These are phyloP conservation scores for Didymella sp. DNA, from an alignment of 2,329 filamentous ascomycete genomes.

Conservation along the genomic window DNA sequence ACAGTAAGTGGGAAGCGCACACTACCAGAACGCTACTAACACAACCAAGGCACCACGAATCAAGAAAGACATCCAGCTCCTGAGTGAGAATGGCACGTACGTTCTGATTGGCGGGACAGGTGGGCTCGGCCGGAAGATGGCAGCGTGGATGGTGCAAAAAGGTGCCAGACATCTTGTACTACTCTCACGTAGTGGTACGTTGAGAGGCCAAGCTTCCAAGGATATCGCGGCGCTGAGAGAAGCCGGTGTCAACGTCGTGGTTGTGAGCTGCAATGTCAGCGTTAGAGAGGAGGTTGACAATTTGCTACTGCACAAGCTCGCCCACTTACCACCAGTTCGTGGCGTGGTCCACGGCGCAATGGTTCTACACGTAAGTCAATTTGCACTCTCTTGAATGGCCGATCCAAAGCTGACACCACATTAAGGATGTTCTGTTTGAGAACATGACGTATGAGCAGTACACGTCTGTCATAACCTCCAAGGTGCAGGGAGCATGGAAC, in stretches of 20 bases:
- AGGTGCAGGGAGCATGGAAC: conserved; percentile 23
- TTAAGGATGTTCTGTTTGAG: conserved; percentile 13
- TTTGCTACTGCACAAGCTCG: conserved; percentile 11
- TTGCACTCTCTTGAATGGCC: neutral
- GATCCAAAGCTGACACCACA: neutral
- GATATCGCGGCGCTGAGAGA: conserved; percentile 25
- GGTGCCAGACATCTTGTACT: conserved; percentile 37
- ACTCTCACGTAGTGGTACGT: conserved; percentile 28
- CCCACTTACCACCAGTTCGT: conserved; percentile 24
- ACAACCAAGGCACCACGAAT: conserved; percentile 21
- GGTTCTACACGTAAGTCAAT: conserved; percentile 23
- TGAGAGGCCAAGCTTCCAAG: conserved; percentile 20
- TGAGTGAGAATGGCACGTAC: conserved; percentile 33
- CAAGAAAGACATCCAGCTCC: conserved; percentile 10
- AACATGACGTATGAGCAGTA: conserved; percentile 23
- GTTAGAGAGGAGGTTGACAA: conserved; percentile 22
- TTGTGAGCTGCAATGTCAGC: conserved; percentile 28
- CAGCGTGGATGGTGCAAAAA: conserved; percentile 33
- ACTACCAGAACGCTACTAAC: neutral
- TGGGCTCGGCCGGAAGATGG: conserved; percentile 38
- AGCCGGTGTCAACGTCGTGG: conserved; percentile 23
- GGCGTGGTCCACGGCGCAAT: conserved; percentile 28
- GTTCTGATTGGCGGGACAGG: conserved; percentile 39
- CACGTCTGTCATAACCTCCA: conserved; percentile 23
- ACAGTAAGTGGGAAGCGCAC: conserved; percentile 20